Evolutionary conservation across 176 grass and related monocot species (phyloP), one percentile per base, ranked within the genome.

Genomic region (Tillandsia fasciculata): DNA sequence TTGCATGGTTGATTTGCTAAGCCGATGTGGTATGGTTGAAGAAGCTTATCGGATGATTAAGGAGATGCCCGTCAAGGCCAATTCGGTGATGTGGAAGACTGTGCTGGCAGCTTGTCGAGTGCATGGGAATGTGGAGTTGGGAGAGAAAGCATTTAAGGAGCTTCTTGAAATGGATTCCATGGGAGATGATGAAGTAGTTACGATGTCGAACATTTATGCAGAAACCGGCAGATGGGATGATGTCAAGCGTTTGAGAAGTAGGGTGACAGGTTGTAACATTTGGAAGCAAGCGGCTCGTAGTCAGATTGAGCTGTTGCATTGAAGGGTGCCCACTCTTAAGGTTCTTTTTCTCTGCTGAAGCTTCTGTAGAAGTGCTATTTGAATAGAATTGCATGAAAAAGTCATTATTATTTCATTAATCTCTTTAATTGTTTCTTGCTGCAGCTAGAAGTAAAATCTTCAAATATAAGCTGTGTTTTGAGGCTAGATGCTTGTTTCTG

Each of bases 1-100:
- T 56, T 96, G 88, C 67, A 88, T 91, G 78, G 74, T 91, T 59
- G 85, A 96, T 73, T 74, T 91, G 77, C 77, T 96, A 15, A 79
- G 88, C 66, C 77, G 83, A 48, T 67, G 52, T 8, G 88, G 88
- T 23, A 64, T 81, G 74, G 69, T 84, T 23, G 51, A 81, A 53
- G 87, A 96, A 76, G 85, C 88, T 20, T 96, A 84, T 77, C 24
- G 47, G 53, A 86, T 96, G 85, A 81, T 79, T 8, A 67, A 82
- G 12, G 75, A 76, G 51, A 84, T 82, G 83, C 77, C 77, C 1
- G 9, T 80, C 42, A 79, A 66, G 67, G 70, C 64, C 18, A 88
- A 76, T 17, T 70, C 22, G 0, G 75, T 91, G 68, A 47, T 96
- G 5, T 91, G 83, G 91, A 88, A 88, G 68, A 96, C 77, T n/a